phyloP scores from a whole-genome alignment of 2,329 filamentous ascomycete genomes.

The Neoscytalidium dimidiatum region DNA sequence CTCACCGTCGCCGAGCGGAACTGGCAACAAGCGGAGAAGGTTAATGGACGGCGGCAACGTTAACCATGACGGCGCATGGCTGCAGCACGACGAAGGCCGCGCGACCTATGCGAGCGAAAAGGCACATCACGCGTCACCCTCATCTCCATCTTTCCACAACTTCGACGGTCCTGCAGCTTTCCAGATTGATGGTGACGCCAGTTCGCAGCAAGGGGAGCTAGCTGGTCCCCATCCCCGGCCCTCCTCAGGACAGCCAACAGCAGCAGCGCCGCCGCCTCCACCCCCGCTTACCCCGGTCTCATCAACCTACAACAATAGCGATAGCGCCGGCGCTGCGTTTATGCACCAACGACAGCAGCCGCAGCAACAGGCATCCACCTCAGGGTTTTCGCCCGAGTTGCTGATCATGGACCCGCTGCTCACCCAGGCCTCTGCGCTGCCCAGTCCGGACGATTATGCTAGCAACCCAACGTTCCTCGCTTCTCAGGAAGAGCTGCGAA shows the following conservation, averaged over 20 bases:
- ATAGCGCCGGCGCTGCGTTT: background rate
- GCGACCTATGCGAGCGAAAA: background rate
- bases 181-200: background rate
- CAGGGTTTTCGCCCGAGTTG: background rate
- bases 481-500: slow-evolving; percentile 31
- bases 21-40: slow-evolving; percentile 2
- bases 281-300: background rate
- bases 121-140: background rate
- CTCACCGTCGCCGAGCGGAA: background rate
- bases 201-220: background rate
- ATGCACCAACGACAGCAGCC: background rate
- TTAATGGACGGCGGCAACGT: background rate
- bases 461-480: slow-evolving; percentile 32
- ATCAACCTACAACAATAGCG: background rate
- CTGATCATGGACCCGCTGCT: background rate
- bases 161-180: background rate
- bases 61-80: background rate
- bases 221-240: no score
- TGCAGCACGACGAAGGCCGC: background rate
- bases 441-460: slow-evolving; percentile 28
- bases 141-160: background rate
- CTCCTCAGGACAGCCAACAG: no score
- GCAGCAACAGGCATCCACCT: background rate
- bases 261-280: no score
- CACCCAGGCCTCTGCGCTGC: background rate